Conservation (phyloP, 2,329 filamentous ascomycete species). For the Calonectria naviculata region DNA sequence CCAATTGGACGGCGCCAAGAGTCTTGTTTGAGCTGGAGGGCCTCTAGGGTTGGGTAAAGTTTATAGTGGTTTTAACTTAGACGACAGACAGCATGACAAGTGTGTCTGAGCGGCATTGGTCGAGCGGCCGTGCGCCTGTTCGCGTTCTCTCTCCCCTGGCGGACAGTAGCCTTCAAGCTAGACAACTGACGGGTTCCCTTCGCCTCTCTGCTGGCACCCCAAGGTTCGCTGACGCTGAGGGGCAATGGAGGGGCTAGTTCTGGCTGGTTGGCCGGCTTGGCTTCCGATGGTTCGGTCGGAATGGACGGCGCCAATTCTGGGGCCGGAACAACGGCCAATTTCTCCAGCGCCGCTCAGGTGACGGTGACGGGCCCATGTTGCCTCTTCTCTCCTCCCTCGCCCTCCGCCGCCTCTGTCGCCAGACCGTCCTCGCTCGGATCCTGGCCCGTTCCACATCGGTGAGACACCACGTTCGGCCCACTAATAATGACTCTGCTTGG, state of each 20-base stretch:
- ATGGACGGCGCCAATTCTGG: background rate
- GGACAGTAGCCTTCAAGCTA: background rate
- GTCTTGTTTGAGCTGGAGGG: background rate
- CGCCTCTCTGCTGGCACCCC: background rate
- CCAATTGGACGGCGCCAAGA: background rate
- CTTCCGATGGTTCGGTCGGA: background rate
- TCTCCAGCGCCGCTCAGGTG: background rate
- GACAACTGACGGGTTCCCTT: background rate
- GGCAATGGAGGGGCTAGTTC: background rate
- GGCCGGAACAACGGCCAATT: background rate
- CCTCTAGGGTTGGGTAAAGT: background rate
- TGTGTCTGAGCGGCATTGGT: background rate
- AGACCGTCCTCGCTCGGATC: background rate
- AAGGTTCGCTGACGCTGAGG: background rate
- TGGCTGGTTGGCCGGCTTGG: background rate
- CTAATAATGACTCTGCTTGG: slow-evolving; percentile 3
- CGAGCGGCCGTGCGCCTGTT: background rate
- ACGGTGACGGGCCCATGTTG: background rate
- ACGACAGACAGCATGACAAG: background rate
- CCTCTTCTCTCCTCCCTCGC: background rate
- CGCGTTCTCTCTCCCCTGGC: background rate
- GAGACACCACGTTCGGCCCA: slow-evolving; percentile 6
- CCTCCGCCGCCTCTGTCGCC: background rate
- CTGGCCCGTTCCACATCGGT: slow-evolving; percentile 3
- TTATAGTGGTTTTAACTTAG: background rate